phyloP scores from a whole-genome alignment of 352 stramenopile species.

The Phytophthora palmivora region DNA sequence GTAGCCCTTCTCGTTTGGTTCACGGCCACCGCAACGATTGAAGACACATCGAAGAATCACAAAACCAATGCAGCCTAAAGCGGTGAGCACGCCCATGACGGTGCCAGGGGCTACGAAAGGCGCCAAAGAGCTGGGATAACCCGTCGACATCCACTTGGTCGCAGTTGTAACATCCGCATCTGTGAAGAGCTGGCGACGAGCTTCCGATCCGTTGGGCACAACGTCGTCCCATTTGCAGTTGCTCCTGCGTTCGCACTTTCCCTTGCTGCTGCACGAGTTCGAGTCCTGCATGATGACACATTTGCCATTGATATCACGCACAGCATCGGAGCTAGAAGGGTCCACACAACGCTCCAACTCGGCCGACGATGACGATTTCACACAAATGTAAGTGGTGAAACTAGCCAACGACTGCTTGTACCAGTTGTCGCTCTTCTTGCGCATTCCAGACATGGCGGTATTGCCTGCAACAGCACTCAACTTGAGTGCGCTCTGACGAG shows the following conservation, averaged over 20 bases:
- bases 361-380: slow-evolving; percentile 47
- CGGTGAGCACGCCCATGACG: slow-evolving; percentile 73
- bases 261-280: slow-evolving; percentile 62
- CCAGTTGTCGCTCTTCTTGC: slow-evolving; percentile 70
- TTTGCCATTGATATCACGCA: slow-evolving; percentile 54
- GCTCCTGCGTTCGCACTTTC: slow-evolving; percentile 71
- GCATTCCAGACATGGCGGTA: slow-evolving; percentile 72
- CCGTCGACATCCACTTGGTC: slow-evolving; percentile 68
- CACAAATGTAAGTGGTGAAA: slow-evolving; percentile 78
- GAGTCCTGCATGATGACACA: slow-evolving; percentile 62
- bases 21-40: slow-evolving; percentile 81
- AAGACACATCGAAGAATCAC: slow-evolving; percentile 79
- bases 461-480: slow-evolving; percentile 63
- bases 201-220: slow-evolving; percentile 37
- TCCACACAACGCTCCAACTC: slow-evolving; percentile 73
- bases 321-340: slow-evolving; percentile 50
- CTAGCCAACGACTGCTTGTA: slow-evolving; percentile 73
- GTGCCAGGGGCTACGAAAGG: slow-evolving; percentile 76
- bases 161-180: slow-evolving; percentile 59
- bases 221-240: slow-evolving; percentile 88
- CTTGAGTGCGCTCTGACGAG: slow-evolving; percentile 74
- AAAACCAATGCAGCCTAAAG: slow-evolving; percentile 63
- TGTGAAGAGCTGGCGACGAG: slow-evolving; percentile 64
- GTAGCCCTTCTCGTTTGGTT: slow-evolving; percentile 81
- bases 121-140: slow-evolving; percentile 74